phyloP scores from a whole-genome alignment of 1,284 basidiomycete species.

The Blastosporella zonata region DNA sequence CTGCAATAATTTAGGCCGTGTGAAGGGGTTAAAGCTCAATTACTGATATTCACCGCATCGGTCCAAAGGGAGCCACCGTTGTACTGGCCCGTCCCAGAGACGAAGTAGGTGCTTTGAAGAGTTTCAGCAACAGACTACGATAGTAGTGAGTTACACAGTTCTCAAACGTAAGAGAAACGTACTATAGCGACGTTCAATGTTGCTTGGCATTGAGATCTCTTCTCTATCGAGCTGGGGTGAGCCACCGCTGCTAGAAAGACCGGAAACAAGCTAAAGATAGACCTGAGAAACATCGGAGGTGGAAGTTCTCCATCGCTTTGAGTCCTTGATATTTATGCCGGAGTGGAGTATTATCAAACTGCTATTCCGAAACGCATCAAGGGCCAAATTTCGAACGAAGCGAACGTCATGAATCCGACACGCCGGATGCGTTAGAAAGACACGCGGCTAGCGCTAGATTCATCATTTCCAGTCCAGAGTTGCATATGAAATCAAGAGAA shows the following conservation, averaged over 20 bases:
- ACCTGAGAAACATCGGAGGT: constrained; percentile 4
- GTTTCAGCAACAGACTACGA: constrained; percentile 39
- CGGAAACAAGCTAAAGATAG: constrained; percentile 4
- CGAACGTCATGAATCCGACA: too few species aligned
- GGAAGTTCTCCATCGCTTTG: not conserved
- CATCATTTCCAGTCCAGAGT: not conserved
- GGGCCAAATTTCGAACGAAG: too few species aligned
- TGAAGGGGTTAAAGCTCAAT: not conserved
- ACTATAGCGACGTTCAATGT: constrained; percentile 32
- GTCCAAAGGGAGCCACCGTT: constrained; percentile 49
- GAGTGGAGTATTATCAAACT: not conserved
- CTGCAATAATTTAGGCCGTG: constrained; percentile 26
- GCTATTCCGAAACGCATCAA: not conserved
- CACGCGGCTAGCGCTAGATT: not conserved
- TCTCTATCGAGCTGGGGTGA: constrained; percentile 16
- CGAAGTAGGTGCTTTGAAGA: constrained; percentile 43
- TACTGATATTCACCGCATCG: constrained; percentile 37
- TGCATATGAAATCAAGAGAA: not conserved
- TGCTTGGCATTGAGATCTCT: constrained; percentile 30
- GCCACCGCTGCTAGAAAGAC: constrained; percentile 3
- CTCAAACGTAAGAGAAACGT: not conserved
- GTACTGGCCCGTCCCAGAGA: constrained; percentile 35
- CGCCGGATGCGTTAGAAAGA: not conserved
- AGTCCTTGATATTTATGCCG: not conserved
- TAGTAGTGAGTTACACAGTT: not conserved